A percentile compares a stretch with the other conserved stretches of the same genome.
These are phyloP conservation scores for Bruguiera parviflora DNA, from an alignment of 345 rosid genomes.

Conservation along the genomic window DNA sequence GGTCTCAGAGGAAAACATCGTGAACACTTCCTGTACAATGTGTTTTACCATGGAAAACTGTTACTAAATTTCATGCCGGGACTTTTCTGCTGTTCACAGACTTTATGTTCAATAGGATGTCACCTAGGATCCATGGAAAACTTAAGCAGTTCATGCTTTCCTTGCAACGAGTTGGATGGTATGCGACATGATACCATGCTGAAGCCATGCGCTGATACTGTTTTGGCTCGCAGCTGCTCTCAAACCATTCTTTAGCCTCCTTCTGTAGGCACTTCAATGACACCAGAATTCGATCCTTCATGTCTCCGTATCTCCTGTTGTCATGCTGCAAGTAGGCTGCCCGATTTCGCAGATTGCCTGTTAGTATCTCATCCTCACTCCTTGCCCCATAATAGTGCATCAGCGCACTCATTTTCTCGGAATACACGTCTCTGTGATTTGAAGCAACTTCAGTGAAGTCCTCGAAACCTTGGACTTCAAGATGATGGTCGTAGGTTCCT, in stretches of 20 bases:
- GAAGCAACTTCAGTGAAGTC: slow-evolving; percentile 47
- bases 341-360: slow-evolving; percentile 62
- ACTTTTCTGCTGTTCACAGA: slow-evolving; percentile 27
- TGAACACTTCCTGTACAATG: no score
- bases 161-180: slow-evolving; percentile 41
- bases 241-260: slow-evolving; percentile 72
- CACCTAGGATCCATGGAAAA: slow-evolving; percentile 81
- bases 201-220: slow-evolving; percentile 58
- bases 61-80: background rate
- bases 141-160: slow-evolving; percentile 53
- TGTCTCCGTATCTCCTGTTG: slow-evolving; percentile 67
- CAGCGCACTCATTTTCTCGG: slow-evolving; percentile 53
- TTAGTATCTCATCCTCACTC: slow-evolving; percentile 81
- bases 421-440: slow-evolving; percentile 50
- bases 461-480: slow-evolving; percentile 63
- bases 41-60: no score
- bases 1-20: no score
- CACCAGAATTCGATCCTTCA: slow-evolving; percentile 65
- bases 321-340: slow-evolving; percentile 65
- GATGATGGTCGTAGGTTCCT: slow-evolving; percentile 54
- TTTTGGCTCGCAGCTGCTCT: slow-evolving; percentile 38
- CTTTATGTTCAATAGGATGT: slow-evolving; percentile 54
- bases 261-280: slow-evolving; percentile 51
- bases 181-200: slow-evolving; percentile 83
- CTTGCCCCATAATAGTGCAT: slow-evolving; percentile 64